Base-by-base conservation (phyloP, 164 flowering plant genomes). In the Macadamia integrifolia region DNA sequence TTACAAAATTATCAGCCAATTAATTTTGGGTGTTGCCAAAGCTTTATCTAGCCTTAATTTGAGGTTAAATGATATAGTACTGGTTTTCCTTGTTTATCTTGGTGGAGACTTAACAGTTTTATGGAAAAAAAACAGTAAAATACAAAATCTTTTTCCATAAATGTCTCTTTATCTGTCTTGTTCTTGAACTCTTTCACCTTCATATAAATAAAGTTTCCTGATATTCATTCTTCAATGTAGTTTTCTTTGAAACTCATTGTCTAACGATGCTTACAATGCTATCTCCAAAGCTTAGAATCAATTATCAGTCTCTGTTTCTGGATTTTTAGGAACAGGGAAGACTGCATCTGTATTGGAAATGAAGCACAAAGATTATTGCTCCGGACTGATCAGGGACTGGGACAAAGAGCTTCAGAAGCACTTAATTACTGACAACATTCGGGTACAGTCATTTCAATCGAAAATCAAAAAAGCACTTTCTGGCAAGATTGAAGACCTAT, bases 311-410 rank as follows among this genome's bases (percentile, higher is more conserved):
- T 58, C 23, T 52, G 52, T 65, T 62, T 52, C 61, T 61, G 69
- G 9, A 58, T 17, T 48, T 69, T 48, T 67, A 89, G 93, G 84
- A 72, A 74, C 57, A 62, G 78, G 75, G 59, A 79, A 83, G 8
- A 87, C 83, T 40, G 81, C 85, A 60, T 72, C 78, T 5, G 75
- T 82, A 69, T 56, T 88, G 69, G 96, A 88, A 84, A 79, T 92
- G 86, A 82, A 79, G 72, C 87, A 85, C 77, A 31, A 64, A 44
- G 86, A 83, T 57, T 71, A 66, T 68, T 86, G 88, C 76, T 72
- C 79, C 3, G 78, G 78, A 57, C 46, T 60, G 31, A 73, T n/a
- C 43, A 50, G 3, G 1, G 76, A 81, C 74, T 72, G 80, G 83
- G 78, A 79, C 58, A 61, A 81, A 66, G 74, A 65, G 72, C 80